Base-by-base conservation (phyloP, 176 grass and related monocot species). In the Cenchrus purpureus region DNA sequence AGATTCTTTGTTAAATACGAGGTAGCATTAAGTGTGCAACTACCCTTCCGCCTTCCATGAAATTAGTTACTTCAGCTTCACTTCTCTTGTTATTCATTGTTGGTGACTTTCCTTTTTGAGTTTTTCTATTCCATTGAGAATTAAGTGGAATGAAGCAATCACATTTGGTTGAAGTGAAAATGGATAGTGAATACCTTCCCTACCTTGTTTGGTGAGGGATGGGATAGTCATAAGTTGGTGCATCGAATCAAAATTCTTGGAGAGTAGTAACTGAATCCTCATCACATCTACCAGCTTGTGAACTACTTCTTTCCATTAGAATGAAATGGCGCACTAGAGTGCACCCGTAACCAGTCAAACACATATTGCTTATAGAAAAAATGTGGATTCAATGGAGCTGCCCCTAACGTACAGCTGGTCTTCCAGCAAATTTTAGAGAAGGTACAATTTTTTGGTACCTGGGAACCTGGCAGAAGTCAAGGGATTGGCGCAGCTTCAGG, bases 201-300 rank as follows among this genome's bases (percentile, higher is more conserved):
- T 37, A 19, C 34, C 0, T 29, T 64, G 8, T 40, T 72, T 43
- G 59, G 17, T 14, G 20, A 82, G 28, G 70, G 0, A 75, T 50
- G 51, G 5, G n/a, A 82, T 67, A 75, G 57, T 68, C 72, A 77
- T 68, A 83, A 76, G 66, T 49, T 78, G 63, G 7, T 34, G 65
- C 16, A 55, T 84, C 56, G 13, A 32, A 83, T 79, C 17, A n/a
- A 70, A 73, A 28, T 34, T 44, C 43, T 72, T 75, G 60, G 31
- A 79, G 13, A 60, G 43, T 68, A 67, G n/a, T 81, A 80, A 76
- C 19, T 13, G 22, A 60, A 68, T 68, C 17, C 4, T 53, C 14
- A 20, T 72, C 34, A 78, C 63, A 63, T 20, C n/a, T 59, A 42
- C 25, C 37, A 13, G 12, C 5, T 17, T 5, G n/a, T 88, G 62